Evolutionary conservation across 805 yeast genomes (phyloP).

Genomic region (Ogataea paradorogensis): DNA sequence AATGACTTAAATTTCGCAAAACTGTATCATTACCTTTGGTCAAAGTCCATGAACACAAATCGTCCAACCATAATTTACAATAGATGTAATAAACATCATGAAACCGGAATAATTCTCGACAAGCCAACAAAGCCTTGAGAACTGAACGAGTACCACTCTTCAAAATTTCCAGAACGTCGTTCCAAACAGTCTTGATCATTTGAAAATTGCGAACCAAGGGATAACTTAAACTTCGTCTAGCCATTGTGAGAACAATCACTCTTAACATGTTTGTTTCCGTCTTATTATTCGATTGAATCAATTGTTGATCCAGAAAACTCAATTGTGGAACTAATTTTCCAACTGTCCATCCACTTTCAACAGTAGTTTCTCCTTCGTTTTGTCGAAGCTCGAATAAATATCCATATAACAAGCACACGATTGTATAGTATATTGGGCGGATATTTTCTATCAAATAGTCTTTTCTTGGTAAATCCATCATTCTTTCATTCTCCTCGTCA

Average conservation of each 20-base stretch:
- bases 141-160: slow-evolving; percentile 68
- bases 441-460: slow-evolving; percentile 54
- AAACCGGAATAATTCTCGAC: slow-evolving; percentile 71
- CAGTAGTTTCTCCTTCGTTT: slow-evolving; percentile 64
- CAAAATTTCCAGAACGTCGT: slow-evolving; percentile 64
- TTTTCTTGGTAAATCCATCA: slow-evolving; percentile 67
- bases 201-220: slow-evolving; percentile 77
- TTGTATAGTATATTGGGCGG: slow-evolving; percentile 56
- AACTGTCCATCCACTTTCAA: slow-evolving; percentile 92
- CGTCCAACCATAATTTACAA: slow-evolving; percentile 72
- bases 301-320: slow-evolving; percentile 61
- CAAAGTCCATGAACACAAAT: slow-evolving; percentile 71
- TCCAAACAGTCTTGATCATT: slow-evolving; percentile 63
- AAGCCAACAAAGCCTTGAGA: slow-evolving; percentile 54
- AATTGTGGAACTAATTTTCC: slow-evolving; percentile 85
- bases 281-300: slow-evolving; percentile 37
- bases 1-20: slow-evolving; percentile 64
- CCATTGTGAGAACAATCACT: slow-evolving; percentile 56
- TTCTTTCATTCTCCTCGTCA: slow-evolving; percentile 58
- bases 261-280: slow-evolving; percentile 41
- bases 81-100: slow-evolving; percentile 87
- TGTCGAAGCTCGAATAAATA: slow-evolving; percentile 74
- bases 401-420: slow-evolving; percentile 68
- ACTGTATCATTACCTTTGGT: slow-evolving; percentile 53
- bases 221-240: slow-evolving; percentile 70